These are phyloP conservation scores for Mallotus japonicus DNA, from an alignment of 441 rosid genomes.

Conservation along the genomic window DNA sequence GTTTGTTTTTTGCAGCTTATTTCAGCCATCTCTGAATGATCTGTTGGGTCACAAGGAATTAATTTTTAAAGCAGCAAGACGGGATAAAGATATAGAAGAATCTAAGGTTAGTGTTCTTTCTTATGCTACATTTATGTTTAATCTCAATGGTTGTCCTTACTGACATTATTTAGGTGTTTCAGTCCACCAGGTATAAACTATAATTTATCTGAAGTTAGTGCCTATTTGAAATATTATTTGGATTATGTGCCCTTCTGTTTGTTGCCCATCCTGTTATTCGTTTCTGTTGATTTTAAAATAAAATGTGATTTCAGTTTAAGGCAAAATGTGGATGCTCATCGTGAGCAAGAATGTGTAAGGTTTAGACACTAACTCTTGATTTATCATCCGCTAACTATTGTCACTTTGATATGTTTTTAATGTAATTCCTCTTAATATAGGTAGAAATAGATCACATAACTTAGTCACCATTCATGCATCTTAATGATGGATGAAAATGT, in stretches of 20 bases:
- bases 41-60: conserved; percentile 50
- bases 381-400: background rate
- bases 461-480: background rate
- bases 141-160: background rate
- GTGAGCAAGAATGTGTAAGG: background rate
- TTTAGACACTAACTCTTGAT: background rate
- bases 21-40: conserved; percentile 56
- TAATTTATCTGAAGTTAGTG: background rate
- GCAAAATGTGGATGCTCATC: background rate
- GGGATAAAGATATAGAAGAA: conserved; percentile 47
- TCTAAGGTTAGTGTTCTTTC: conserved; percentile 45
- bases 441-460: background rate
- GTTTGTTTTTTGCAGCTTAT: conserved; percentile 39
- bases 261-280: background rate
- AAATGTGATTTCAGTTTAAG: background rate
- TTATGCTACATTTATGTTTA: background rate
- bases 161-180: background rate
- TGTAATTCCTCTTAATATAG: background rate
- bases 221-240: background rate
- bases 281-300: background rate
- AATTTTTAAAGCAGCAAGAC: conserved; percentile 54
- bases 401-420: background rate
- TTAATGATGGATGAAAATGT: background rate
- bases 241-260: background rate
- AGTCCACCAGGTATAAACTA: background rate